A percentile compares a stretch with the other conserved stretches of the same genome.
These are phyloP conservation scores for Achaetomiella virescens DNA, from an alignment of 495 filamentous ascomycete genomes.

Conservation along the genomic window DNA sequence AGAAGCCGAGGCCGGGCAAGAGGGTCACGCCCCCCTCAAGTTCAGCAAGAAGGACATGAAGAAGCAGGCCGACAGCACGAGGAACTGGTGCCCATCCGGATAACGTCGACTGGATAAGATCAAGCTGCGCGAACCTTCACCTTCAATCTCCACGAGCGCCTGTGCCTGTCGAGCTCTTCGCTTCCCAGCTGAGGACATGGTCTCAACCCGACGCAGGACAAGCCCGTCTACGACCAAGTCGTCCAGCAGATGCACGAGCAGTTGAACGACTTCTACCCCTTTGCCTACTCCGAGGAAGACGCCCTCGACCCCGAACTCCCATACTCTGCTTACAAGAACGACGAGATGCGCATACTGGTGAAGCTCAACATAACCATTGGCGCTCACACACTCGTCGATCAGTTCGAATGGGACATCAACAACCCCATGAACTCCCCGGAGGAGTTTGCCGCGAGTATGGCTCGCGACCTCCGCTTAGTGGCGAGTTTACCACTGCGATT, in stretches of 20 bases:
- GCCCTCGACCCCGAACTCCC: constrained; percentile 83
- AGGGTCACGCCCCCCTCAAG: constrained; percentile 64
- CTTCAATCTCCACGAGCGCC: constrained; percentile 92
- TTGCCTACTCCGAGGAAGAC: constrained; percentile 82
- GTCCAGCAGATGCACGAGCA: constrained; percentile 79
- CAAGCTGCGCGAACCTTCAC: constrained; percentile 97
- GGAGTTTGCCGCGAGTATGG: constrained; percentile 85
- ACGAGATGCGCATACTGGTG: constrained; percentile 93
- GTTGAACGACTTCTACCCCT: constrained; percentile 85
- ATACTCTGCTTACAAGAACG: constrained; percentile 93
- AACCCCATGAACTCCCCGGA: constrained; percentile 89
- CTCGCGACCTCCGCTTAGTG: constrained; percentile 83
- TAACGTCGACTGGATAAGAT: constrained; percentile 95
- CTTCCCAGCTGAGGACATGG: constrained; percentile 84
- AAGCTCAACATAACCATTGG: constrained; percentile 98
- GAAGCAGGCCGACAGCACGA: constrained; percentile 84
- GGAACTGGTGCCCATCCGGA: constrained; percentile 79
- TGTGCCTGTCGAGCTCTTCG: constrained; percentile 71
- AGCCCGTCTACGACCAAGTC: constrained; percentile 70
- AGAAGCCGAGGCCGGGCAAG: constrained; percentile 66
- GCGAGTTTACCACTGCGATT: constrained; percentile 95
- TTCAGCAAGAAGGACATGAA: constrained; percentile 70
- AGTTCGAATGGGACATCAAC: constrained; percentile 99
- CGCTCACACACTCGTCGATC: constrained; percentile 86
- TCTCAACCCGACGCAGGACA: constrained; percentile 56